phyloP scores from a whole-genome alignment of 2,329 filamentous ascomycete genomes.

The Pleoardoris graminearum region DNA sequence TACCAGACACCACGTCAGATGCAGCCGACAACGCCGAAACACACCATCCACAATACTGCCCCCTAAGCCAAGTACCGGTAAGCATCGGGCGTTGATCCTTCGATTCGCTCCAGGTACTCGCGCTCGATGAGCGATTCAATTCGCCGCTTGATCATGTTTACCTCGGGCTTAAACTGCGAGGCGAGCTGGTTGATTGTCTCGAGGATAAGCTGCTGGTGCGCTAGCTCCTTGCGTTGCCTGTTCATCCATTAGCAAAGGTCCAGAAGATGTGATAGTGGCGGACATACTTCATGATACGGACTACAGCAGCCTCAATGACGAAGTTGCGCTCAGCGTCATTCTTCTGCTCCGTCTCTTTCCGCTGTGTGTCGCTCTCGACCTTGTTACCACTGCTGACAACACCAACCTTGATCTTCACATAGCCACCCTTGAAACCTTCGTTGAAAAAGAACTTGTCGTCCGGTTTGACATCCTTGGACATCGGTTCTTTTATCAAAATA shows the following conservation, averaged over 20 bases:
- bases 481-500: slow-evolving; percentile 78
- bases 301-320: slow-evolving; percentile 75
- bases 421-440: slow-evolving; percentile 75
- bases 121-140: slow-evolving; percentile 76
- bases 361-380: slow-evolving; percentile 72
- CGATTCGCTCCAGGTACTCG: slow-evolving; percentile 77
- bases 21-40: neutral
- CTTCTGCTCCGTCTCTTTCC: slow-evolving; percentile 73
- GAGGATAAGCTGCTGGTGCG: slow-evolving; percentile 69
- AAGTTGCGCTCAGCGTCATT: slow-evolving; percentile 72
- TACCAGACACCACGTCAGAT: neutral
- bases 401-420: slow-evolving; percentile 85
- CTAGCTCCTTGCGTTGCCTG: slow-evolving; percentile 73
- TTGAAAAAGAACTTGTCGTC: slow-evolving; percentile 85
- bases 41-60: neutral
- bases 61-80: slow-evolving; percentile 74
- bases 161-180: slow-evolving; percentile 73
- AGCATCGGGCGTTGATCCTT: slow-evolving; percentile 63
- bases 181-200: slow-evolving; percentile 73
- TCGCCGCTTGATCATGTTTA: slow-evolving; percentile 77
- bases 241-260: slow-evolving; percentile 19
- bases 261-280: neutral
- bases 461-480: slow-evolving; percentile 74
- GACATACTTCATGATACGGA: slow-evolving; percentile 85
- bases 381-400: slow-evolving; percentile 80